These are phyloP conservation scores for Leucocoprinus leucothites DNA, from an alignment of 768 basidiomycete species.

Conservation along the genomic window DNA sequence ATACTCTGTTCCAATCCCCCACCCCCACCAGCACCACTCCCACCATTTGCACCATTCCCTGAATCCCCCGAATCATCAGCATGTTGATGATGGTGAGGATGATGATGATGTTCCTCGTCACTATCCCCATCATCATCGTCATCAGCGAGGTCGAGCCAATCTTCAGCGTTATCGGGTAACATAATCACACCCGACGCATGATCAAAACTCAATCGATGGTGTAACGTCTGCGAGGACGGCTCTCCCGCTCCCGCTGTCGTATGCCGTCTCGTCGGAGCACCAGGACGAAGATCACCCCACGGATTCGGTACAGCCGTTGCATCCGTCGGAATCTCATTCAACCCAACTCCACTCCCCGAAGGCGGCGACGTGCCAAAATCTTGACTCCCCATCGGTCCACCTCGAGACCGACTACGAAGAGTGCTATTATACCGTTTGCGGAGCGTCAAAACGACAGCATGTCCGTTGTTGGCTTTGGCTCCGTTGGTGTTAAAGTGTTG, in stretches of 20 bases:
- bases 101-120: neutral
- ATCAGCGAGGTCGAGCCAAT: constrained; percentile 57
- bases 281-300: constrained; percentile 49
- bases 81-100: constrained; percentile 18
- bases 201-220: constrained; percentile 78
- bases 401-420: constrained; percentile 13
- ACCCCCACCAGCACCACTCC: neutral
- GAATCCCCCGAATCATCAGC: constrained; percentile 33
- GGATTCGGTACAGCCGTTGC: constrained; percentile 42
- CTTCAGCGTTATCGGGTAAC: constrained; percentile 70
- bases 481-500: constrained; percentile 16
- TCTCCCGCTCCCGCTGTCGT: neutral
- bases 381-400: neutral
- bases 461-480: constrained; percentile 33
- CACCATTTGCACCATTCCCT: neutral
- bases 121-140: constrained; percentile 20
- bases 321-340: constrained; percentile 16
- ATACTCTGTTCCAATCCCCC: constrained; percentile 25
- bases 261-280: constrained; percentile 16
- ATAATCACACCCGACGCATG: constrained; percentile 86
- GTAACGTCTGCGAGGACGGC: constrained; percentile 24
- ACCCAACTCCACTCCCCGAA: neutral
- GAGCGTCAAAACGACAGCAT: constrained; percentile 80
- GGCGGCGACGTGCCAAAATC: constrained; percentile 1
- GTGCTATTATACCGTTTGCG: constrained; percentile 62